These are phyloP conservation scores for Hortaea werneckii DNA, from an alignment of 2,329 filamentous ascomycete genomes.

Conservation along the genomic window DNA sequence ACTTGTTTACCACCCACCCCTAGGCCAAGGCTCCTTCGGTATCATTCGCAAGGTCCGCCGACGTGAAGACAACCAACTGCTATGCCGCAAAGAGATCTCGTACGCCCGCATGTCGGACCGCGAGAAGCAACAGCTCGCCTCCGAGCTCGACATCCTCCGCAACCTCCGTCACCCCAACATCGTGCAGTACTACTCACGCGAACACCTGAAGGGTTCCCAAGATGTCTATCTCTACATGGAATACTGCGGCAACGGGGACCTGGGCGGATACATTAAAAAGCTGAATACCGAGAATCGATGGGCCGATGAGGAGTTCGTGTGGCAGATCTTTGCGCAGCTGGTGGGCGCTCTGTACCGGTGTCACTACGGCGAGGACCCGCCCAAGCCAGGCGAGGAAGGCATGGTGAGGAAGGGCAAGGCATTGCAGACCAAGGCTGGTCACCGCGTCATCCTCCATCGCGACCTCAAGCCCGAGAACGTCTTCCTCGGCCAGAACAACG, in stretches of 20 bases:
- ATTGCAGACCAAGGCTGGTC: conserved; percentile 22
- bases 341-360: conserved; percentile 88
- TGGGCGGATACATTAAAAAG: conserved; percentile 82
- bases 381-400: conserved; percentile 34
- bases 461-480: conserved; percentile 28
- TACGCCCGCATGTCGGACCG: conserved; percentile 97
- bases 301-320: conserved; percentile 90
- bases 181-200: conserved; percentile 93
- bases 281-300: conserved; percentile 69
- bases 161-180: conserved; percentile 92
- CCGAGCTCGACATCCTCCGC: conserved; percentile 93
- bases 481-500: conserved; percentile 62
- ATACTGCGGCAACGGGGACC: conserved; percentile 93
- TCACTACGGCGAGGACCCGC: conserved; percentile 86
- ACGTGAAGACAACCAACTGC: conserved; percentile 73
- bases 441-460: conserved; percentile 23
- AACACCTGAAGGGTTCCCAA: conserved; percentile 84
- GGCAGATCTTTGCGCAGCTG: conserved; percentile 90
- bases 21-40: conserved; percentile 89
- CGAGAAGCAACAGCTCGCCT: conserved; percentile 89
- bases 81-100: conserved; percentile 97
- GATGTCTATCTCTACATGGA: conserved; percentile 99
- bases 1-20: background rate
- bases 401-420: conserved; percentile 17
- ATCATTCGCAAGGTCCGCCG: conserved; percentile 90